phyloP scores from a whole-genome alignment of 2,329 filamentous ascomycete species.

The Colletotrichum karsti region DNA sequence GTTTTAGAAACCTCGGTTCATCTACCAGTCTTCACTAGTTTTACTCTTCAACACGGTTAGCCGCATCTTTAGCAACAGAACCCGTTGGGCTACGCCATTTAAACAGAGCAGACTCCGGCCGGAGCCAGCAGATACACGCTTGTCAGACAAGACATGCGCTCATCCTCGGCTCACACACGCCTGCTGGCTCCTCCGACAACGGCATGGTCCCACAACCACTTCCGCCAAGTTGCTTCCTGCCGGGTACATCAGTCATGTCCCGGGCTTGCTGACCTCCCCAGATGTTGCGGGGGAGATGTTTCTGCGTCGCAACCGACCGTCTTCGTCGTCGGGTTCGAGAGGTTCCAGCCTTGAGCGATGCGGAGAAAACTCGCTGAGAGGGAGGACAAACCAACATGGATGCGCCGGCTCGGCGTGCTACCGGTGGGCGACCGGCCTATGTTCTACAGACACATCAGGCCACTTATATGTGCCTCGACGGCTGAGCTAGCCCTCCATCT shows the following conservation, averaged over 20 bases:
- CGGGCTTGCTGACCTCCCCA: conserved; percentile 17
- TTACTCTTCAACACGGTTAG: background rate
- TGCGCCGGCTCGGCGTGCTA: background rate
- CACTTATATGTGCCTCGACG: conserved; percentile 12
- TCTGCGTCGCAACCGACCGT: background rate
- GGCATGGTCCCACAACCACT: conserved; percentile 11
- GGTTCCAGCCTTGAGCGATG: conserved; percentile 5
- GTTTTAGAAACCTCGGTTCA: background rate
- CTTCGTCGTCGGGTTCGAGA: background rate
- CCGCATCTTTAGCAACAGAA: background rate
- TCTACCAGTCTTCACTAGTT: background rate
- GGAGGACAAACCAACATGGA: background rate
- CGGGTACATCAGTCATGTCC: conserved; percentile 25
- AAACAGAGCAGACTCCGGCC: background rate
- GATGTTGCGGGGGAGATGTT: conserved; percentile 14
- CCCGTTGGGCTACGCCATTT: background rate
- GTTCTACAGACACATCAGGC: background rate
- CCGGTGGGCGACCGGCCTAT: background rate
- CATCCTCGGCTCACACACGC: background rate
- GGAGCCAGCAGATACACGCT: background rate
- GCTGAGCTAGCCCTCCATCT: background rate
- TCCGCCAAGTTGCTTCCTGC: conserved; percentile 15
- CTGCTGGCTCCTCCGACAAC: conserved; percentile 22
- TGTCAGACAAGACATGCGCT: background rate
- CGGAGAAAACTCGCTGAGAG: conserved; percentile 24